Percentiles rank a stretch among this genome's conserved stretches.
phyloP scores from a whole-genome alignment of 805 yeast genomes.

The Suhomyces prunicola region DNA sequence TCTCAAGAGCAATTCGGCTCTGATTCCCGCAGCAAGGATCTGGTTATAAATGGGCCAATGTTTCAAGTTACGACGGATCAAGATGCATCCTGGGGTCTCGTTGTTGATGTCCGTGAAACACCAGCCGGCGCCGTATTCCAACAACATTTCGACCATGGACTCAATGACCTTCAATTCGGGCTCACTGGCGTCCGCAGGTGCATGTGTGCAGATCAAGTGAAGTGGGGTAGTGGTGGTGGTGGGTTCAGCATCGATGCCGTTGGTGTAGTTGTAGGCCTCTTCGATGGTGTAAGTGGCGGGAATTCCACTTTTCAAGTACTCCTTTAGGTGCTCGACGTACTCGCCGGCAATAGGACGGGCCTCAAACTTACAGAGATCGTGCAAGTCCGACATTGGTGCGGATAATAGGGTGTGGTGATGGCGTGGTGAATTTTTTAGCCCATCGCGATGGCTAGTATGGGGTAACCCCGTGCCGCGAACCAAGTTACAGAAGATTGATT shows the following conservation, averaged over 20 bases:
- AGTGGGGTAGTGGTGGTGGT: conserved; percentile 69
- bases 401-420: no score
- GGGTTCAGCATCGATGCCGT: conserved; percentile 35
- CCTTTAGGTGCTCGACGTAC: conserved; percentile 45
- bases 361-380: conserved; percentile 53
- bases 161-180: conserved; percentile 44
- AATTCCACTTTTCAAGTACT: conserved; percentile 57
- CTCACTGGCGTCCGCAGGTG: conserved; percentile 44
- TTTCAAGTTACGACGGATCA: conserved; percentile 49
- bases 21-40: conserved; percentile 81
- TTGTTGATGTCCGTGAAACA: conserved; percentile 66
- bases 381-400: conserved; percentile 62
- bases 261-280: conserved; percentile 61
- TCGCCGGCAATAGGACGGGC: conserved; percentile 49
- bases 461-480: background rate
- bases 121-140: conserved; percentile 93
- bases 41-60: conserved; percentile 39
- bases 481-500: background rate
- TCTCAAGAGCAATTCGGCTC: conserved; percentile 80
- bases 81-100: conserved; percentile 83
- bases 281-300: conserved; percentile 83
- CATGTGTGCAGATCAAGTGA: conserved; percentile 60
- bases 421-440: background rate
- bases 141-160: conserved; percentile 59
- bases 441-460: conserved; percentile 3